Evolutionary conservation across 1,139 yeast genomes (phyloP).

Genomic region (Taiozyma onychis): DNA sequence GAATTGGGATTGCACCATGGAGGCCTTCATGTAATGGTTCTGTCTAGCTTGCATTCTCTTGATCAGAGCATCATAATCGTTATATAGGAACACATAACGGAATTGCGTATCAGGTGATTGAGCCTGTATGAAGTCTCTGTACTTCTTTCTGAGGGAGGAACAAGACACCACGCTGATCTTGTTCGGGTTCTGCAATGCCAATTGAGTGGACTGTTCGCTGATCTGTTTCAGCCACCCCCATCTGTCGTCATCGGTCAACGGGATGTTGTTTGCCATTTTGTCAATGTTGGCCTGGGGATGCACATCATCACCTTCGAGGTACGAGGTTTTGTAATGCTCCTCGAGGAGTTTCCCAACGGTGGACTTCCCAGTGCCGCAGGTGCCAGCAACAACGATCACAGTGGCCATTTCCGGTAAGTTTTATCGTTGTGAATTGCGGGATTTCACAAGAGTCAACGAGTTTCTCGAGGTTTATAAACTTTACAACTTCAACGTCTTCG

Average conservation of each 20-base stretch:
- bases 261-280: constrained; percentile 77
- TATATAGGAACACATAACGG: constrained; percentile 61
- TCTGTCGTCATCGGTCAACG: constrained; percentile 83
- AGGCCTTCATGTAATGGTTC: constrained; percentile 81
- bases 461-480: not conserved
- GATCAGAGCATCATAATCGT: constrained; percentile 54
- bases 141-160: constrained; percentile 70
- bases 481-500: not conserved
- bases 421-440: too few species aligned
- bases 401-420: constrained; percentile 6
- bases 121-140: constrained; percentile 53
- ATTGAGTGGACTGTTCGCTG: constrained; percentile 35
- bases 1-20: constrained; percentile 78
- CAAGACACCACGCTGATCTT: constrained; percentile 61
- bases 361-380: constrained; percentile 92
- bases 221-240: constrained; percentile 78
- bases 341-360: constrained; percentile 63
- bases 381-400: constrained; percentile 66
- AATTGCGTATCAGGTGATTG: constrained; percentile 37
- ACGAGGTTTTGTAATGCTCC: constrained; percentile 40
- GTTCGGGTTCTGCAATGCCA: constrained; percentile 29
- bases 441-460: too few species aligned
- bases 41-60: constrained; percentile 55
- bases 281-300: constrained; percentile 71
- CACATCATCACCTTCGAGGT: constrained; percentile 78